Percentiles rank a stretch among this genome's conserved stretches.
These are phyloP conservation scores for Aspergillus bridgeri DNA, from an alignment of 495 filamentous ascomycete species.

Conservation along the genomic window DNA sequence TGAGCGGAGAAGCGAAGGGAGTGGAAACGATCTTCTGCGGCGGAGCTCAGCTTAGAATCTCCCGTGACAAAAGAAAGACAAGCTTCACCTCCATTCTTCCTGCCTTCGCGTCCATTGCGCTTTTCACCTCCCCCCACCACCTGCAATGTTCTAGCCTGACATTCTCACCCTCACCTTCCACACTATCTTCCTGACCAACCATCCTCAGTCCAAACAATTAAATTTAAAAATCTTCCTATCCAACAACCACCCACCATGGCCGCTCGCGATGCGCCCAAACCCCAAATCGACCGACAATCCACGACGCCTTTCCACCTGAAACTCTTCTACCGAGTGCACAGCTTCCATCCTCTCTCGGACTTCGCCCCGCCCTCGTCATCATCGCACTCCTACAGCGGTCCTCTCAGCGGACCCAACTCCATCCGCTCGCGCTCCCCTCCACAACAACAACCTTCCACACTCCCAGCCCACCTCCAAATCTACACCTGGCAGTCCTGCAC, in stretches of 20 bases:
- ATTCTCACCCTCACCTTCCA: not conserved
- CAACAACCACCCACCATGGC: not conserved
- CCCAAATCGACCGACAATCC: slow-evolving; percentile 60
- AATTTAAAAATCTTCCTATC: not conserved
- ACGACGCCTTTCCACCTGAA: slow-evolving; percentile 87
- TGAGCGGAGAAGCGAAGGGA: not conserved
- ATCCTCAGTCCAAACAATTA: not conserved
- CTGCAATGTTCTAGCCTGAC: not conserved
- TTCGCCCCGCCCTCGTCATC: slow-evolving; percentile 21
- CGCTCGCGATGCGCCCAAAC: slow-evolving; percentile 22
- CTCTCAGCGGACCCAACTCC: slow-evolving; percentile 33
- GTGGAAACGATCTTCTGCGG: slow-evolving; percentile 1
- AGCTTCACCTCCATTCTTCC: not conserved
- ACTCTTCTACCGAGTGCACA: slow-evolving; percentile 75
- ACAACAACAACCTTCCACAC: slow-evolving; percentile 33
- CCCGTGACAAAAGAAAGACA: slow-evolving; percentile 6
- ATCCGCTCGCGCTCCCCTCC: slow-evolving; percentile 34
- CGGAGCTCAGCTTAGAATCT: not conserved
- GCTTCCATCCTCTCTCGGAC: slow-evolving; percentile 59
- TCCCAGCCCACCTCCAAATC: slow-evolving; percentile 71
- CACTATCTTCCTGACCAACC: not conserved
- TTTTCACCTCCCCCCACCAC: not conserved
- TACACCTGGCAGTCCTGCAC: slow-evolving; percentile 88
- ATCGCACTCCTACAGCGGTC: slow-evolving; percentile 20
- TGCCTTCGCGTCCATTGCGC: not conserved